Conservation (phyloP, 805 yeast genomes). For the Monosporozyma yasuniensis region DNA sequence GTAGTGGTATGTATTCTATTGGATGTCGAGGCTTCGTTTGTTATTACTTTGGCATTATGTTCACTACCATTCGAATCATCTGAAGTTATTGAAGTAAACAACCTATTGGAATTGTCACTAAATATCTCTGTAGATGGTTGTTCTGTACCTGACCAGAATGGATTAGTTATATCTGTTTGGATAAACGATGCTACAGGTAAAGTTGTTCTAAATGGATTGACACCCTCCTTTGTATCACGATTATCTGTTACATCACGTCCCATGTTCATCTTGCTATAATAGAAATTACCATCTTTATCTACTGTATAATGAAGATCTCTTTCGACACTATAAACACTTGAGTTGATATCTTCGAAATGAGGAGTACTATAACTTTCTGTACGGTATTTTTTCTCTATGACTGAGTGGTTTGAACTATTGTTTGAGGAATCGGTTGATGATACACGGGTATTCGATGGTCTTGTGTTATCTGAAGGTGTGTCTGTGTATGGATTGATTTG, state of each 20-base stretch:
- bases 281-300: constrained; percentile 20
- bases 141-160: not conserved
- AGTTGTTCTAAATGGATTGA: not conserved
- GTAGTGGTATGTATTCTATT: not conserved
- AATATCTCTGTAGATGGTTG: not conserved
- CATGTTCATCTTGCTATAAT: constrained; percentile 12
- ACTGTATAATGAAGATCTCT: constrained; percentile 19
- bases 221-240: not conserved
- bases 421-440: not conserved
- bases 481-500: constrained; percentile 2
- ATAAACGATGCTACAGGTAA: not conserved
- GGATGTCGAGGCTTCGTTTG: not conserved
- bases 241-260: not conserved
- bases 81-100: not conserved
- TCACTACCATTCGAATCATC: not conserved
- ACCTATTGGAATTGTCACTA: not conserved
- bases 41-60: not conserved
- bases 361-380: constrained; percentile 7
- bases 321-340: constrained; percentile 12
- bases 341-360: constrained; percentile 4
- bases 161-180: not conserved
- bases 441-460: not conserved
- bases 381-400: not conserved
- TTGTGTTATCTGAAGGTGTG: not conserved
- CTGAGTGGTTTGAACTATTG: not conserved